These are phyloP conservation scores for Sporodiniella umbellata DNA, from an alignment of 371 early-diverging fungal species.

Conservation along the genomic window DNA sequence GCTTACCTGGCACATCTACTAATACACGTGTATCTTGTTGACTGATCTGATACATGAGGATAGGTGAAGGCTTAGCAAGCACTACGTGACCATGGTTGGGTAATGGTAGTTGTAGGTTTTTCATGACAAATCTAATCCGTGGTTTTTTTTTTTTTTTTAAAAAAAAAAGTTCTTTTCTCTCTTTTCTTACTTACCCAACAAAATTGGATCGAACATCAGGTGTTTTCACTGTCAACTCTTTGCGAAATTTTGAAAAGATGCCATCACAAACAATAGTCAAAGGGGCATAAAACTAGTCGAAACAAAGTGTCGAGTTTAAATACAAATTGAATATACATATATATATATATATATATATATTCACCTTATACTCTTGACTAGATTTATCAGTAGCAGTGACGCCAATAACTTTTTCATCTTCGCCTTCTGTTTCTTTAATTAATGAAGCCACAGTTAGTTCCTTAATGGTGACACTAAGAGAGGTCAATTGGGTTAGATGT, in stretches of 20 bases:
- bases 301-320: too few species aligned
- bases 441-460: conserved; percentile 73
- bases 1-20: conserved; percentile 84
- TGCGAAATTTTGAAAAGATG: conserved; percentile 90
- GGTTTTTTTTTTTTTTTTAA: background rate
- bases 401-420: conserved; percentile 48
- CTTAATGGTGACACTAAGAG: conserved; percentile 61
- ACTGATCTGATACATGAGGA: conserved; percentile 88
- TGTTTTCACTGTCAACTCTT: conserved; percentile 58
- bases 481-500: background rate
- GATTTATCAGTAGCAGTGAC: conserved; percentile 34
- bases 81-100: conserved; percentile 89
- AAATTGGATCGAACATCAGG: conserved; percentile 71
- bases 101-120: conserved; percentile 68
- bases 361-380: conserved; percentile 20
- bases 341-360: too few species aligned
- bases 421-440: conserved; percentile 45
- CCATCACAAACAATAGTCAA: conserved; percentile 89
- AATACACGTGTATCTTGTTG: conserved; percentile 83
- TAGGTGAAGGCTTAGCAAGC: conserved; percentile 77
- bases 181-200: conserved; percentile 59
- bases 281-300: conserved; percentile 61
- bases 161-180: background rate
- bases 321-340: too few species aligned
- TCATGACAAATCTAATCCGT: conserved; percentile 45